Percentiles rank a stretch among this genome's conserved stretches.
Conservation (phyloP, 2,329 filamentous ascomycete species). For the Fusarium tupiense region DNA sequence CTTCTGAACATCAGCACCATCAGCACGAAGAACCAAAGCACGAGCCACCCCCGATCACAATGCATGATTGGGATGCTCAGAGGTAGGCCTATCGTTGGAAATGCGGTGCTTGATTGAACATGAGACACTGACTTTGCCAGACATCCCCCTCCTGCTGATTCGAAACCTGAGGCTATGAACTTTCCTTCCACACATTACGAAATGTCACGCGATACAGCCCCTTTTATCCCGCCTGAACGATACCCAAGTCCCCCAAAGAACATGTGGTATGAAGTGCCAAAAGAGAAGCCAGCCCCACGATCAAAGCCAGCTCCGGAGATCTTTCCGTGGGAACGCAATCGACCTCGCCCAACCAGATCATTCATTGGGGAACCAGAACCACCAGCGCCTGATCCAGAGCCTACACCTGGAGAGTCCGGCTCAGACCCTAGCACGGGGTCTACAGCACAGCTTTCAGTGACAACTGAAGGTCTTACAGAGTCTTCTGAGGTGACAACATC, state of each 20-base stretch:
- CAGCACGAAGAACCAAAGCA: slow-evolving; percentile 34
- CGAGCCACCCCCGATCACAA: slow-evolving; percentile 37
- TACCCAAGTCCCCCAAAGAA: slow-evolving; percentile 87
- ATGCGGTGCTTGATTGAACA: not conserved
- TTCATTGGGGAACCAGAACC: slow-evolving; percentile 56
- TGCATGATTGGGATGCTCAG: slow-evolving; percentile 64
- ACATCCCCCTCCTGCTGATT: slow-evolving; percentile 70
- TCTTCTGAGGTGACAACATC: slow-evolving; percentile 49
- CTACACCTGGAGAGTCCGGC: not conserved
- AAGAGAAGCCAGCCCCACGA: slow-evolving; percentile 63
- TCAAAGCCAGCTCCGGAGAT: slow-evolving; percentile 71
- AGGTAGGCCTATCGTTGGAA: slow-evolving; percentile 50
- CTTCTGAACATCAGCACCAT: slow-evolving; percentile 16
- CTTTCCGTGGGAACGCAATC: slow-evolving; percentile 89
- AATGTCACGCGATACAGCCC: slow-evolving; percentile 80
- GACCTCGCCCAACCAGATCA: slow-evolving; percentile 69
- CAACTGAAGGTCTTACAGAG: slow-evolving; percentile 43
- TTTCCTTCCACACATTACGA: slow-evolving; percentile 82
- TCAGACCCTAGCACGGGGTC: not conserved
- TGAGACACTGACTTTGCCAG: slow-evolving; percentile 51
- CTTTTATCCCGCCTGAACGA: slow-evolving; percentile 79
- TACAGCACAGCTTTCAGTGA: slow-evolving; percentile 13
- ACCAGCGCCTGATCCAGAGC: slow-evolving; percentile 3
- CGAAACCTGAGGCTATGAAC: slow-evolving; percentile 85
- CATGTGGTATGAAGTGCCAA: slow-evolving; percentile 89